phyloP scores from a whole-genome alignment of 2,329 filamentous ascomycete species.

The Phaeomoniella chlamydospora region DNA sequence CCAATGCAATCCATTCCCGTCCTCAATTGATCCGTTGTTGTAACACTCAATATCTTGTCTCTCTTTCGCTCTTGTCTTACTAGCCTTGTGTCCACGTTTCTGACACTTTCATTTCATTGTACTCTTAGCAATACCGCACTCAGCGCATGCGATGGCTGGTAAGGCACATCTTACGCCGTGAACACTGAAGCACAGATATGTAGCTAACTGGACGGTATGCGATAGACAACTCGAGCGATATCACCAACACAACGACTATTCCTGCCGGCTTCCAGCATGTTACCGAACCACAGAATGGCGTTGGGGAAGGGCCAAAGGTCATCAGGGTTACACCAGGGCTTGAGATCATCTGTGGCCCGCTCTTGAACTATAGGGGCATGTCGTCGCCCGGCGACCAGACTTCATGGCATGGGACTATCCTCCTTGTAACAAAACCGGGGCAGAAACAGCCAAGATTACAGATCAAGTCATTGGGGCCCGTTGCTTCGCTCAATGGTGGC shows the following conservation, averaged over 20 bases:
- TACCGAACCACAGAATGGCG: constrained; percentile 7
- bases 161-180: too few species aligned
- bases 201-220: constrained; percentile 6
- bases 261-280: constrained; percentile 7
- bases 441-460: constrained; percentile 47
- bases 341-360: constrained; percentile 30
- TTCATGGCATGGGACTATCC: constrained; percentile 69
- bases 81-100: too few species aligned
- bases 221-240: too few species aligned
- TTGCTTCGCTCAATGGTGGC: constrained; percentile 14
- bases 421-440: constrained; percentile 66
- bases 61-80: too few species aligned
- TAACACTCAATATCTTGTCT: too few species aligned
- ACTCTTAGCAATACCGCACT: too few species aligned
- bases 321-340: constrained; percentile 12
- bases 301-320: constrained; percentile 11
- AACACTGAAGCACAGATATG: too few species aligned
- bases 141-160: too few species aligned
- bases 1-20: too few species aligned
- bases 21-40: too few species aligned
- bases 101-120: too few species aligned
- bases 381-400: constrained; percentile 13
- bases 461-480: constrained; percentile 36
- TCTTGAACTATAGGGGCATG: constrained; percentile 34
- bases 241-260: not conserved